These are phyloP conservation scores for Trifolium pratense DNA, from an alignment of 306 rosid genomes.

Conservation along the genomic window DNA sequence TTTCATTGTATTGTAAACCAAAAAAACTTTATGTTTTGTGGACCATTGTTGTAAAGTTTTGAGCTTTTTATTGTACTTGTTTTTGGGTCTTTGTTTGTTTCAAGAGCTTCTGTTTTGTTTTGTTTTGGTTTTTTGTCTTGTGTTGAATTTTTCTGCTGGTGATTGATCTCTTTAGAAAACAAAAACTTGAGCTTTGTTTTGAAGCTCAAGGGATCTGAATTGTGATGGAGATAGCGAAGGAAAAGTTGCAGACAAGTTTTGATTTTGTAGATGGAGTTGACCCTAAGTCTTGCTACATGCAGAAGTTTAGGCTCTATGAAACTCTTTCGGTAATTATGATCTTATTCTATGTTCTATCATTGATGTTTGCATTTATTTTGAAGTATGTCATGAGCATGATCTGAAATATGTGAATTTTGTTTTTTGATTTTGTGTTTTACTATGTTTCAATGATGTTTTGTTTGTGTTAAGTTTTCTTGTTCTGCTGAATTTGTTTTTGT, in stretches of 20 bases:
- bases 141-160: constrained; percentile 21
- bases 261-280: constrained; percentile 50
- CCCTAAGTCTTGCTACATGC: constrained; percentile 60
- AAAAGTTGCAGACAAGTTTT: constrained; percentile 44
- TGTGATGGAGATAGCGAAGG: constrained; percentile 62
- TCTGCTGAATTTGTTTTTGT: not conserved
- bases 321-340: constrained; percentile 77
- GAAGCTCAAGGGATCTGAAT: constrained; percentile 66
- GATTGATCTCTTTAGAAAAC: constrained; percentile 31
- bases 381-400: constrained; percentile 20
- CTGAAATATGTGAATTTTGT: not conserved
- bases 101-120: constrained; percentile 47
- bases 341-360: not conserved
- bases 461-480: not conserved
- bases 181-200: constrained; percentile 51
- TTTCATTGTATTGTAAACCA: constrained; percentile 45
- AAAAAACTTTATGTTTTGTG: constrained; percentile 5
- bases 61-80: constrained; percentile 42
- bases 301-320: constrained; percentile 95
- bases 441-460: constrained; percentile 26
- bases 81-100: constrained; percentile 33
- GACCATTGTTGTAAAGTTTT: constrained; percentile 44
- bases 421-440: not conserved
- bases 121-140: constrained; percentile 26
- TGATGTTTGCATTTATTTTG: constrained; percentile 30